These are phyloP conservation scores for Nepenthes gracilis DNA, from an alignment of 148 eudicot species.

Conservation along the genomic window DNA sequence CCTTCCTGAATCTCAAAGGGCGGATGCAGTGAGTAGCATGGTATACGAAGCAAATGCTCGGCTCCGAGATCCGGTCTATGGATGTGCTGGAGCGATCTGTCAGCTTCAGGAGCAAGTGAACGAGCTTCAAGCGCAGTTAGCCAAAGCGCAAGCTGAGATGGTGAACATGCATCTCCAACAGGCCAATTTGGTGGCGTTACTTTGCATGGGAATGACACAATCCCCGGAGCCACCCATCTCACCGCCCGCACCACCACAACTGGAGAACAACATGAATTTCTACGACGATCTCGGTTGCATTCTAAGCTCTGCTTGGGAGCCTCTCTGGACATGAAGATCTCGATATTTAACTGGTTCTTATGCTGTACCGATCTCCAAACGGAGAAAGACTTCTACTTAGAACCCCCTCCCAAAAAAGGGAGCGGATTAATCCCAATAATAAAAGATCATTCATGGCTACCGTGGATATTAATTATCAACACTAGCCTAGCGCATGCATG, in stretches of 20 bases:
- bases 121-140: constrained; percentile 43
- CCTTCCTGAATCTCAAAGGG: constrained; percentile 38
- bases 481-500: too few species aligned
- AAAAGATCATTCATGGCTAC: too few species aligned
- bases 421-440: background rate
- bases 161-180: constrained; percentile 35
- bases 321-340: constrained; percentile 35
- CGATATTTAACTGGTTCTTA: too few species aligned
- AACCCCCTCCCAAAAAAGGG: background rate
- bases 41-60: constrained; percentile 55
- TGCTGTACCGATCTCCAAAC: background rate
- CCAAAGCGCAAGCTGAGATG: constrained; percentile 37
- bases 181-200: constrained; percentile 24
- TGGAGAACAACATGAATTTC: constrained; percentile 14
- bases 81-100: constrained; percentile 39
- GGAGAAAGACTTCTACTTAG: background rate
- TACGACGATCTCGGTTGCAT: constrained; percentile 19
- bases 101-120: constrained; percentile 45
- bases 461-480: too few species aligned
- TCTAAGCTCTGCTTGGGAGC: constrained; percentile 28
- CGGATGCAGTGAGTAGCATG: constrained; percentile 58
- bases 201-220: constrained; percentile 20
- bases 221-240: background rate
- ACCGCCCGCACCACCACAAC: background rate
- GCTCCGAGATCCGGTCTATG: constrained; percentile 43